Evolutionary conservation across 1,284 basidiomycete genomes (phyloP).

Genomic region (Ustilago xerochloae): DNA sequence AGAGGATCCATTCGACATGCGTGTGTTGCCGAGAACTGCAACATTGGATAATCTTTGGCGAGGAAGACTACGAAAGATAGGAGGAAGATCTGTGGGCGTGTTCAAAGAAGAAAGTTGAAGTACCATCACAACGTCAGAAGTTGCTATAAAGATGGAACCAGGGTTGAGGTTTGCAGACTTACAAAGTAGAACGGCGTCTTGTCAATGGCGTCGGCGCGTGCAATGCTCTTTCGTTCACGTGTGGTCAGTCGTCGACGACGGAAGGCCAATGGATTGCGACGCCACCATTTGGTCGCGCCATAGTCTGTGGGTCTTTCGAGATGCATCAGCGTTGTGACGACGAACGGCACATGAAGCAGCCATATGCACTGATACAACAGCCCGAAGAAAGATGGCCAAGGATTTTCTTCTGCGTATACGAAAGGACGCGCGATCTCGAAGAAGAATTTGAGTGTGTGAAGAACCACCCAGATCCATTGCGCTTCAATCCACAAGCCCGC

Average conservation of each 20-base stretch:
- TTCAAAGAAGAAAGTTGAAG: neutral
- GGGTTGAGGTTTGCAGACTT: neutral
- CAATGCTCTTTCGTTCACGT: conserved; percentile 9
- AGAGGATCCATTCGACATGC: neutral
- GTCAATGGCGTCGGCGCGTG: neutral
- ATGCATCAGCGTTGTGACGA: conserved; percentile 4
- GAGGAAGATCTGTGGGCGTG: conserved; percentile 1
- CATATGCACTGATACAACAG: neutral
- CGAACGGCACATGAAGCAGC: neutral
- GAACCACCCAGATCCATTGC: neutral
- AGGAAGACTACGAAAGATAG: neutral
- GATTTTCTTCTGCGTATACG: neutral
- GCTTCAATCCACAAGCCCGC: conserved; percentile 12
- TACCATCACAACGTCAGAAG: no score
- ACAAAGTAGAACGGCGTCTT: conserved; percentile 12
- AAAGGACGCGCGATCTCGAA: neutral
- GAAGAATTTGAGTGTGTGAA: neutral
- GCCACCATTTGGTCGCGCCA: neutral
- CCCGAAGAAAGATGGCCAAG: neutral
- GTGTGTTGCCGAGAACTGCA: neutral
- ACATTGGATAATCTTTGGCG: neutral
- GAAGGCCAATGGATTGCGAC: conserved; percentile 6
- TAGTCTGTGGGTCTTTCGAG: conserved; percentile 3
- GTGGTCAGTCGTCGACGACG: conserved; percentile 12
- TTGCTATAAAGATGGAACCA: no score